Percentiles rank a stretch among this genome's conserved stretches.
Conservation (phyloP, 257 asterid species). For the Lantana camara region DNA sequence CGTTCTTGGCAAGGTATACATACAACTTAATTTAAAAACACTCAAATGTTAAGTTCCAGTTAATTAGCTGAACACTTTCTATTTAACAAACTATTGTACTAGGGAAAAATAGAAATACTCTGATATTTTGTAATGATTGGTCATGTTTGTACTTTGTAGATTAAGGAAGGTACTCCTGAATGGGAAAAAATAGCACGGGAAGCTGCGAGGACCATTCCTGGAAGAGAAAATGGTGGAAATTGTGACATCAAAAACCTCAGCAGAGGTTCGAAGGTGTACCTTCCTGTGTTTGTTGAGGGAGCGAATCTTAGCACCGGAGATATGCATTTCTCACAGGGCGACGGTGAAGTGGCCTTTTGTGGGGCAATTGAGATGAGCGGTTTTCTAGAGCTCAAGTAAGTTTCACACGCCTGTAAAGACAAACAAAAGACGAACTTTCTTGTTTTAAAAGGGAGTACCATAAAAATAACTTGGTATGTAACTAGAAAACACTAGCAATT, state of each 20-base stretch:
- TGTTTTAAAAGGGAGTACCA: too few relatives aligned
- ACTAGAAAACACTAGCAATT: too few relatives aligned
- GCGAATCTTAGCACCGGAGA: constrained; percentile 98
- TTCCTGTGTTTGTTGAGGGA: constrained; percentile 95
- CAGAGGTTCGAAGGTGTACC: constrained; percentile 89
- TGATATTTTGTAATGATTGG: background rate
- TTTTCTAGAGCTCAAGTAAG: constrained; percentile 93
- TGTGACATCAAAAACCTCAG: constrained; percentile 96
- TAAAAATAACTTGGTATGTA: too few relatives aligned
- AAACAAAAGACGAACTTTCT: too few relatives aligned
- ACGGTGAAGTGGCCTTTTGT: constrained; percentile 92
- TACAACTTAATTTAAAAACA: background rate
- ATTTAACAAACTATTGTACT: background rate
- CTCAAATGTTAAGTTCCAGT: too few relatives aligned
- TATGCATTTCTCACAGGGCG: constrained; percentile 98
- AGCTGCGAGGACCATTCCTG: constrained; percentile 95
- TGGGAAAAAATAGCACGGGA: constrained; percentile 88
- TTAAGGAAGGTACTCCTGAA: constrained; percentile 70
- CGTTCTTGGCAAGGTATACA: constrained; percentile 85
- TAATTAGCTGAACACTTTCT: background rate
- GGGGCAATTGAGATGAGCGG: constrained; percentile 99
- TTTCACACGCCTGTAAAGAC: constrained; percentile 14
- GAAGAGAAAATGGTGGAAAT: constrained; percentile 95
- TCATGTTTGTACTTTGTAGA: constrained; percentile 49
- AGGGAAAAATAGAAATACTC: background rate